Evolutionary conservation across 768 basidiomycete genomes (phyloP), one percentile per base, ranked within the genome.

Genomic region (Cyathus striatus): DNA sequence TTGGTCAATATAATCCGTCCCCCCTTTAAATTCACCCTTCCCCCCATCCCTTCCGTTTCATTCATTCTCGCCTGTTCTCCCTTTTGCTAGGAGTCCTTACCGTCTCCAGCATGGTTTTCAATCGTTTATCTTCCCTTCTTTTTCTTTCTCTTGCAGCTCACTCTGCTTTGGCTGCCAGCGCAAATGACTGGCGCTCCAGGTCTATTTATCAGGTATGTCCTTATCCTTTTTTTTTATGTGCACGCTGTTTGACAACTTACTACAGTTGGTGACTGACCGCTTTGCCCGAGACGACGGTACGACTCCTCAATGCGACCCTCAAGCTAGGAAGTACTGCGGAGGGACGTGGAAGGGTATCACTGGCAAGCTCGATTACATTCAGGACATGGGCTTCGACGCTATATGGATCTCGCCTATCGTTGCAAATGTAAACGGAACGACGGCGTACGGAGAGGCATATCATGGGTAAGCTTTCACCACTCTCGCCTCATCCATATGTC

Each of bases 401-500:
- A 66, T 86, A 35, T 87, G 83, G 85, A 86, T 85, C 46, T 84
- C 82, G 41, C 86, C 86, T 3, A 69, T 87, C 17, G 77, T 76
- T 16, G 64, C 76, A 56, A 86, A 86, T 54, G 75, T 80, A 39
- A 66, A 79, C 20, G 75, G 73, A 0, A 51, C 66, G 34, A 83
- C 81, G 1, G 63, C 72, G 2, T 83, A 84, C 53, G 84, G 86
- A 22, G 78, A 85, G 49, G 68, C 83, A 13, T 89, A 88, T 54
- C 86, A 87, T 50, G 84, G 85, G 47, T 84, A 77, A 53, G 83
- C n/a, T n/a, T n/a, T n/a, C n/a, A n/a, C n/a, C n/a, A n/a, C n/a
- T n/a, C n/a, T n/a, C n/a, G n/a, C n/a, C n/a, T n/a, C n/a, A n/a
- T n/a, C n/a, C n/a, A n/a, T n/a, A n/a, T n/a, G n/a, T n/a, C n/a